Evolutionary conservation across 345 rosid species (phyloP).

Genomic region (Balakata baccata): DNA sequence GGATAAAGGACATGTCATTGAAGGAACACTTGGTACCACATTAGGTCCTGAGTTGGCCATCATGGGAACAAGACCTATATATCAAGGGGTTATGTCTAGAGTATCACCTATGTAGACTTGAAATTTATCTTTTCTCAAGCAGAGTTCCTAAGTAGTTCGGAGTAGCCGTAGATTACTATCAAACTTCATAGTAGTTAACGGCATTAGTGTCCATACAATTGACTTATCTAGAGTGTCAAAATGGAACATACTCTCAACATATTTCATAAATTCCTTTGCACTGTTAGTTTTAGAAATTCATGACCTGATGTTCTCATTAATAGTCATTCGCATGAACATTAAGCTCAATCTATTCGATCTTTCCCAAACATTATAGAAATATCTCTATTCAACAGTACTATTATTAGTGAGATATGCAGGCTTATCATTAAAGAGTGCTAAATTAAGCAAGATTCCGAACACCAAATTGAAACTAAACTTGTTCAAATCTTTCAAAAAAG

Average conservation of each 20-base stretch:
- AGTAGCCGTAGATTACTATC: too few relatives aligned
- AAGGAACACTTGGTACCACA: too few relatives aligned
- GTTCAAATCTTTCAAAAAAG: not conserved
- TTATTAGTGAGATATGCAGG: not conserved
- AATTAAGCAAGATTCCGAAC: not conserved
- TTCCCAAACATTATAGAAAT: not conserved
- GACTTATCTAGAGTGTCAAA: not conserved
- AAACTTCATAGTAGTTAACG: not conserved
- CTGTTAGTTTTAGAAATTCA: not conserved
- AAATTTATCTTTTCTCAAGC: too few relatives aligned
- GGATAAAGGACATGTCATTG: too few relatives aligned
- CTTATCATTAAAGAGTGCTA: not conserved
- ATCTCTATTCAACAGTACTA: rapidly evolving
- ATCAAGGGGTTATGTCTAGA: too few relatives aligned
- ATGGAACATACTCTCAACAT: not conserved
- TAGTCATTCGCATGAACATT: not conserved
- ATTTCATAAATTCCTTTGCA: not conserved
- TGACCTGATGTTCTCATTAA: not conserved
- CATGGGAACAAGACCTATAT: too few relatives aligned
- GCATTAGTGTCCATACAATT: not conserved
- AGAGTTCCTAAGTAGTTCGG: too few relatives aligned
- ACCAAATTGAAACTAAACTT: not conserved
- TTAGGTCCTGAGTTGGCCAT: too few relatives aligned
- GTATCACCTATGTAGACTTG: too few relatives aligned
- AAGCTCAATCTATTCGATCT: not conserved